Conservation (phyloP, 345 rosid genomes). For the Rhizophora mangle region DNA sequence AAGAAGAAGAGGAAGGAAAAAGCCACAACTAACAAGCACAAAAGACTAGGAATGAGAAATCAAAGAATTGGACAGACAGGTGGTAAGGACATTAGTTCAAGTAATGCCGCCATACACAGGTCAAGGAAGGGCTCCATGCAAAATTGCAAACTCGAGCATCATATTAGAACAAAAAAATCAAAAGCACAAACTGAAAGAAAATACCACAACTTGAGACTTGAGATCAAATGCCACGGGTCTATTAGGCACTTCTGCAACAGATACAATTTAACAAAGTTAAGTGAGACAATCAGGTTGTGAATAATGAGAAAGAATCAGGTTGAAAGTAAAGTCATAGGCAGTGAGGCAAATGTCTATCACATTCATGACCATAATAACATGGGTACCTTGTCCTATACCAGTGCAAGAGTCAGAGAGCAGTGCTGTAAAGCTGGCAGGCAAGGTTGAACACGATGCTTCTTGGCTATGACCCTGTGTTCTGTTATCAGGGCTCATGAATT, state of each 20-base stretch:
- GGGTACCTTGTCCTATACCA: slow-evolving; percentile 3
- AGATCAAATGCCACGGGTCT: background rate
- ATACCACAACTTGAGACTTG: slow-evolving; percentile 7
- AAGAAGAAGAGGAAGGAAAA: background rate
- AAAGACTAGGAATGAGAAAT: background rate
- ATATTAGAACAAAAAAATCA: background rate
- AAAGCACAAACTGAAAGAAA: background rate
- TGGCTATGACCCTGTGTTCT: background rate
- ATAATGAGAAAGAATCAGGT: background rate
- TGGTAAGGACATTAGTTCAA: background rate
- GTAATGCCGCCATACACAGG: too few species aligned
- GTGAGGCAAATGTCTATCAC: background rate
- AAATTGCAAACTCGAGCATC: background rate
- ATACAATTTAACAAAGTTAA: background rate
- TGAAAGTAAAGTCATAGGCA: background rate
- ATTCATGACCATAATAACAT: background rate
- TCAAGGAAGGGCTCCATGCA: background rate
- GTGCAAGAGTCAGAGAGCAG: slow-evolving; percentile 10
- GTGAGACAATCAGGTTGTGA: background rate
- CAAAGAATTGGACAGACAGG: background rate
- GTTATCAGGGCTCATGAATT: background rate
- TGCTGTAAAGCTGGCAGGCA: slow-evolving; percentile 14
- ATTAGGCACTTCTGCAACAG: slow-evolving; percentile 8
- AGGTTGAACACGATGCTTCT: background rate
- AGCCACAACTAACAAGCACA: background rate